These are phyloP conservation scores for Lactarius akahatsu DNA, from an alignment of 768 basidiomycete species.

Conservation along the genomic window DNA sequence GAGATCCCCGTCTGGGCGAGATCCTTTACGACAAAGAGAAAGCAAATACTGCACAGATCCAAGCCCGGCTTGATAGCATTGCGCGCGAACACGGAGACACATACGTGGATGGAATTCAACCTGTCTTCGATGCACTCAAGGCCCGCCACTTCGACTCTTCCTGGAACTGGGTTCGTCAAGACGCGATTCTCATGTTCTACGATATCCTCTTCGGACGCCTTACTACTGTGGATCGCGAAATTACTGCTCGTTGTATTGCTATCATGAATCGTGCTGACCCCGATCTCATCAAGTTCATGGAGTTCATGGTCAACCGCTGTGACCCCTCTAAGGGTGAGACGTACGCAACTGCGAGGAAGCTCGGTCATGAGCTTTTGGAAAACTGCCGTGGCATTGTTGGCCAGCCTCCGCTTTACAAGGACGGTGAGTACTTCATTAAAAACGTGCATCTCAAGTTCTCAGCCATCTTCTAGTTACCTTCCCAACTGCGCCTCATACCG, in stretches of 20 bases:
- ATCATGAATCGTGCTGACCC: conserved; percentile 98
- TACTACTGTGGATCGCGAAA: conserved; percentile 92
- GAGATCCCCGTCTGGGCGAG: conserved; percentile 91
- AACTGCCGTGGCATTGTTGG: conserved; percentile 86
- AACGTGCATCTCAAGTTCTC: neutral
- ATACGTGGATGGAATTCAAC: conserved; percentile 94
- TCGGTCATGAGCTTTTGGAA: conserved; percentile 92
- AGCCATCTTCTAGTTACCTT: conserved; percentile 71
- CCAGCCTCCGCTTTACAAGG: conserved; percentile 89
- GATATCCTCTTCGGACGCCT: conserved; percentile 97
- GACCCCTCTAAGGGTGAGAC: conserved; percentile 83
- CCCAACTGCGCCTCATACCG: conserved; percentile 95
- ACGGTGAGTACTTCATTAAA: conserved; percentile 58
- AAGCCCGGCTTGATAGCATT: conserved; percentile 86
- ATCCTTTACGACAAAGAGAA: conserved; percentile 87
- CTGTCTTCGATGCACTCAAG: conserved; percentile 91
- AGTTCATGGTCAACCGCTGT: conserved; percentile 86
- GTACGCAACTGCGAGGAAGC: conserved; percentile 94
- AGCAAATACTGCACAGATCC: conserved; percentile 65
- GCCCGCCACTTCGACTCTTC: conserved; percentile 98
- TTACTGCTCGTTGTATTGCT: conserved; percentile 94
- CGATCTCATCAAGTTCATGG: conserved; percentile 90
- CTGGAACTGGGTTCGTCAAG: conserved; percentile 99
- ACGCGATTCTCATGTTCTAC: conserved; percentile 94
- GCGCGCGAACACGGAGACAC: conserved; percentile 88